A percentile compares a stretch with the other conserved stretches of the same genome.
Evolutionary conservation across 2,329 filamentous ascomycete genomes (phyloP).

Genomic region (Ascochyta pisi): DNA sequence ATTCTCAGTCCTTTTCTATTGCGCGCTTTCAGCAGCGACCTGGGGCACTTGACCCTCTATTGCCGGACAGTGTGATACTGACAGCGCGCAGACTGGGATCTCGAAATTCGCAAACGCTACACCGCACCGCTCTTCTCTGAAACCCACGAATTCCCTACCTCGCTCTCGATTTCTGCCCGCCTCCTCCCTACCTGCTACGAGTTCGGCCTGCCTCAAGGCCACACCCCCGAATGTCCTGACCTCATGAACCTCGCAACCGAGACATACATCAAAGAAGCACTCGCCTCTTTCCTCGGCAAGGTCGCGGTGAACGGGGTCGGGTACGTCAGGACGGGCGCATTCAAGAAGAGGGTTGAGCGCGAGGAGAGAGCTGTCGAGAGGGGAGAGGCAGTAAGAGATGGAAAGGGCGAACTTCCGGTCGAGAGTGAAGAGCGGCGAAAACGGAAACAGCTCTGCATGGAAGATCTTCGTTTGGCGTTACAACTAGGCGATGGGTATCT

Average conservation of each 20-base stretch:
- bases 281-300: conserved; percentile 62
- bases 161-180: conserved; percentile 62
- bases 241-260: conserved; percentile 68
- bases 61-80: neutral
- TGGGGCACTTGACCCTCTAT: neutral
- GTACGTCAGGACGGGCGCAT: conserved; percentile 77
- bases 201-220: conserved; percentile 64
- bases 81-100: conserved; percentile 60
- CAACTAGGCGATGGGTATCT: conserved; percentile 78
- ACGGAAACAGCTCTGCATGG: conserved; percentile 74
- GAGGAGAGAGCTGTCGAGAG: conserved; percentile 77
- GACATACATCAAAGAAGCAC: conserved; percentile 67
- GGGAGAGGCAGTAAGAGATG: conserved; percentile 78
- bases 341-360: conserved; percentile 73
- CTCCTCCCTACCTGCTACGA: conserved; percentile 72
- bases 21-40: neutral
- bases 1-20: neutral
- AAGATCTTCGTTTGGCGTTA: conserved; percentile 78
- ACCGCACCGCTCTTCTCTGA: conserved; percentile 66
- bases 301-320: conserved; percentile 62
- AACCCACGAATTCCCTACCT: conserved; percentile 68
- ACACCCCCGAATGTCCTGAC: conserved; percentile 61
- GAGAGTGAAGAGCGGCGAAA: conserved; percentile 79
- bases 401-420: conserved; percentile 78
- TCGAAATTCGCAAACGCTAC: conserved; percentile 71